Base-by-base conservation (phyloP, 108 stramenopile species). In the Fragilaria crotonensis region DNA sequence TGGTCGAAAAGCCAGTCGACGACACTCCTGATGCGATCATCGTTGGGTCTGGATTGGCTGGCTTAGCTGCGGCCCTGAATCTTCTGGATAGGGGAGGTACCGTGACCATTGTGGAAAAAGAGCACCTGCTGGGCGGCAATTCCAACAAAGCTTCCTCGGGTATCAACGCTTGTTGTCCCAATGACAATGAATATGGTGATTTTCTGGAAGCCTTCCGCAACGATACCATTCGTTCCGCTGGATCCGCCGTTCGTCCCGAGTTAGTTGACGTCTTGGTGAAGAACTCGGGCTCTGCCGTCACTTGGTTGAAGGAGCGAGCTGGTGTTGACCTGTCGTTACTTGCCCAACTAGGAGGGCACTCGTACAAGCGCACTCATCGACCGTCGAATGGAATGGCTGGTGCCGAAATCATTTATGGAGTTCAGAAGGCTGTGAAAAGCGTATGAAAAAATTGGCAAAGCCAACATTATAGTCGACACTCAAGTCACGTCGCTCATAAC, bases 71-170 rank as follows among this genome's bases (percentile, higher is more conserved):
- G 17, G 75, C 95, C 3, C 73, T 95, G 45, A 87, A 85, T 44
- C 87, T 92, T 63, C 59, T 91, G 20, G 92, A 95, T 67, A 76
- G 89, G 11, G 90, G 90, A 29, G 90, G 91, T 9, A 70, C 66
- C 33, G 95, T 95, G 5, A 59, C 84, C 25, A 64, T 95, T 52
- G 47, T 95, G 9, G 95, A 95, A 62, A 95, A 95, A 60, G 89
- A 93, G 30, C 85, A 85, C 61, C 64, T 80, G 25, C 59, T 92
- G 59, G 95, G 95, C 30, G 95, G 95, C 5, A 95, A 95, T 57
- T 93, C 90, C 54, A 93, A 90, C 78, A 95, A 95, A 64, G 95
- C 95, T 4, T 89, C 87, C 19, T 87, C 85, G 14, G 95, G 95
- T 3, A 93, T 93, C 60, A 93, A 93, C 61, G 89, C 83, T n/a